Conservation (phyloP, 2,329 filamentous ascomycete genomes). For the Penicillium glabrum region DNA sequence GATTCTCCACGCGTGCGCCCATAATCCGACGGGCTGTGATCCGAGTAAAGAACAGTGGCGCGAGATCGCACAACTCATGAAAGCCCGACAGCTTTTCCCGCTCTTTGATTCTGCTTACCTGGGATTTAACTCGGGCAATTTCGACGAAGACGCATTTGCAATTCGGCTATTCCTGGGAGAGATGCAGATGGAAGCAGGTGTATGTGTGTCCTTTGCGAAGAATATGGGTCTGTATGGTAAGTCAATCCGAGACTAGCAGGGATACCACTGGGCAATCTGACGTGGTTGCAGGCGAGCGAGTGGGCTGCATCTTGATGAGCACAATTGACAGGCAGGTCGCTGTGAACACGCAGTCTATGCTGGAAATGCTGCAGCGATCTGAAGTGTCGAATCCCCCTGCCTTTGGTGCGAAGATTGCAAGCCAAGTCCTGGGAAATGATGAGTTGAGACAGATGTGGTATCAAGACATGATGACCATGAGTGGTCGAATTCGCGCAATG, state of each 20-base stretch:
- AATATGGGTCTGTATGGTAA: slow-evolving; percentile 40
- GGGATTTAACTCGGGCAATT: slow-evolving; percentile 27
- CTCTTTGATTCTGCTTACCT: slow-evolving; percentile 52
- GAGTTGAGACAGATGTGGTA: slow-evolving; percentile 83
- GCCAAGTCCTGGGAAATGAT: slow-evolving; percentile 73
- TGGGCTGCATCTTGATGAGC: slow-evolving; percentile 16
- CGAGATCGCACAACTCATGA: slow-evolving; percentile 74
- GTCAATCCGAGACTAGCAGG: not conserved
- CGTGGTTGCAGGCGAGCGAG: slow-evolving; percentile 14
- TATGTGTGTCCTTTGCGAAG: slow-evolving; percentile 61
- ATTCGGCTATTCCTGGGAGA: slow-evolving; percentile 45
- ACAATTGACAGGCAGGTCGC: slow-evolving; percentile 10
- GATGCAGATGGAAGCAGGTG: slow-evolving; percentile 68
- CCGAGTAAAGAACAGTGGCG: slow-evolving; percentile 89
- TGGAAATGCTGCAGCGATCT: slow-evolving; percentile 64
- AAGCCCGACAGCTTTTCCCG: slow-evolving; percentile 77
- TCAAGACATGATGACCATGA: slow-evolving; percentile 84
- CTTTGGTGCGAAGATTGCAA: slow-evolving; percentile 85
- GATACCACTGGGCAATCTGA: not conserved
- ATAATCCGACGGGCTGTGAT: slow-evolving; percentile 96
- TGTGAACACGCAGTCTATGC: slow-evolving; percentile 16
- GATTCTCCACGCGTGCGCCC: slow-evolving; percentile 80
- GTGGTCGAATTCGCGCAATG: slow-evolving; percentile 88
- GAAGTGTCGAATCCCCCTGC: slow-evolving; percentile 95
- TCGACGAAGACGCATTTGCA: slow-evolving; percentile 28